These are phyloP conservation scores for Colletotrichum lini DNA, from an alignment of 2,329 filamentous ascomycete species.

Conservation along the genomic window DNA sequence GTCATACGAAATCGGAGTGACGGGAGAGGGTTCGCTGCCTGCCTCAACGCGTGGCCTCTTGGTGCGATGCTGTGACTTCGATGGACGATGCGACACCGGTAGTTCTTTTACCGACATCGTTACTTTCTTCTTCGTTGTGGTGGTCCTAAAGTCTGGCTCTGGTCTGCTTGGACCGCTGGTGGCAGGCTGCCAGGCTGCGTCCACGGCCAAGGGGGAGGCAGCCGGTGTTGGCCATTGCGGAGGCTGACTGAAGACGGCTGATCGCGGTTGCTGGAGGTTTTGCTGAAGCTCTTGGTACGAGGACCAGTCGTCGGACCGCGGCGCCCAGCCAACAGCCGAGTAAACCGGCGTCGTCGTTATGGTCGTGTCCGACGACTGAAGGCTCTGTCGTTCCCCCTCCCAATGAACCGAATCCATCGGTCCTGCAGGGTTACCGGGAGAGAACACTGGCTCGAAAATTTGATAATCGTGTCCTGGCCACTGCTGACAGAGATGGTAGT, in stretches of 20 bases:
- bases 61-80: not conserved
- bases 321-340: not conserved
- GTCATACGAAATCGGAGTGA: not conserved
- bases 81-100: not conserved
- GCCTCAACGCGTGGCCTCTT: not conserved
- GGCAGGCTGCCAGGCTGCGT: not conserved
- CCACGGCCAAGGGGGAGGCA: not conserved
- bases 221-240: not conserved
- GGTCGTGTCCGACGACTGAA: not conserved
- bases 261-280: not conserved
- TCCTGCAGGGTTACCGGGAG: not conserved
- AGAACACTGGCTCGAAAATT: not conserved
- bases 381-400: not conserved
- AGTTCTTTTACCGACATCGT: not conserved
- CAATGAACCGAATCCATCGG: not conserved
- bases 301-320: not conserved
- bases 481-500: not conserved
- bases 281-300: conserved; percentile 2
- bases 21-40: not conserved
- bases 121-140: not conserved
- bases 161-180: not conserved
- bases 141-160: not conserved
- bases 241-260: not conserved
- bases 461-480: conserved; percentile 16
- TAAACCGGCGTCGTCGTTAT: not conserved